Evolutionary conservation across 192 early-diverging fungal species (phyloP), one percentile per base, ranked within the genome.

Genomic region (Linnemannia hyalina): DNA sequence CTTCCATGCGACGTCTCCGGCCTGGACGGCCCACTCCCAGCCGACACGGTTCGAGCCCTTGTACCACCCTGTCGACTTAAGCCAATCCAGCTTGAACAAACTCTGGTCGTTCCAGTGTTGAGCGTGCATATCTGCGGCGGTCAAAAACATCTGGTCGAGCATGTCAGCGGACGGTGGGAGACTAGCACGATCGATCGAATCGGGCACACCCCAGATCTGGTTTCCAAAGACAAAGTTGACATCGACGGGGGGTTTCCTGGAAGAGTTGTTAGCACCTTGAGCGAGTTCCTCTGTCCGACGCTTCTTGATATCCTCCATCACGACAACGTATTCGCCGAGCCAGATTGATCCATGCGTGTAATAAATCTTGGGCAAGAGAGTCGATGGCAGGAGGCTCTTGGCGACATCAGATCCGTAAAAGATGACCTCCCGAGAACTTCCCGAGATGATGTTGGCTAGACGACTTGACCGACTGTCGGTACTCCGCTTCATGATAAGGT

Each of bases 161-260:
- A 74, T 82, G 2, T 41, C 35, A 0, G 38, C 13, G 52, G 75
- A 35, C 5, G 70, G 26, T 9, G 81, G 81, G 18, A 77, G 47
- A 36, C 70, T 68, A 6, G 38, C 15, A 11, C 35, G 40, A 29
- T 82, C 70, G 42, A 82, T 36, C 6, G 75, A 71, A 6, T 71
- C 75, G 1, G 81, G 81, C 4, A 82, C 26, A 1, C 81, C 81
- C 81, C 81, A 82, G 46, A 82, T 77, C 26, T 82, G 81, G 60
- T 82, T 82, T 22, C 81, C 81, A 77, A 82, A 82, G 29, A 82
- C 36, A 82, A 82, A 82, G 60, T 82, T 82, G 29, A 82, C 70
- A 42, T 82, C 81, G 16, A 82, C 44, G 5, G 81, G 81, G 1
- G 81, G 81, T 4, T 70, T 69, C 32, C 13, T 1, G 2, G 41